phyloP scores from a whole-genome alignment of 148 eudicot species.

The Cornus florida region DNA sequence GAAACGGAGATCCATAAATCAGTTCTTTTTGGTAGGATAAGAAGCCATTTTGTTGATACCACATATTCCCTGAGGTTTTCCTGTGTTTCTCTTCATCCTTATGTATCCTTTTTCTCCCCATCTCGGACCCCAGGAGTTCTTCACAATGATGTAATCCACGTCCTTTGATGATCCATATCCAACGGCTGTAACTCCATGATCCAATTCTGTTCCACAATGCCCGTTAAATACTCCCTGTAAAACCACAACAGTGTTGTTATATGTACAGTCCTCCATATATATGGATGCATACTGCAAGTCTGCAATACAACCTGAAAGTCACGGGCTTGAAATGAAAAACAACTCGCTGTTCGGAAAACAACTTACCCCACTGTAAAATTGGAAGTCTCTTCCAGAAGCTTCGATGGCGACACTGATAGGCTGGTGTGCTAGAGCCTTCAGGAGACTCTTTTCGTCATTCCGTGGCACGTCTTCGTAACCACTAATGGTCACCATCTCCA shows the following conservation, averaged over 20 bases:
- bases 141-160: conserved; percentile 51
- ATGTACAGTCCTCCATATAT: background rate
- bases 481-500: conserved; percentile 45
- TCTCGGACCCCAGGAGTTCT: conserved; percentile 69
- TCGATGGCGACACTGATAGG: conserved; percentile 55
- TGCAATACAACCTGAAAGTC: background rate
- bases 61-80: conserved; percentile 64
- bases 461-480: conserved; percentile 59
- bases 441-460: conserved; percentile 43
- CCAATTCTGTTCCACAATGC: conserved; percentile 37
- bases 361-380: conserved; percentile 57
- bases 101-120: conserved; percentile 21
- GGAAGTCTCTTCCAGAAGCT: conserved; percentile 54
- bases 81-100: conserved; percentile 23
- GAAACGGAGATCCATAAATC: background rate
- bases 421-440: conserved; percentile 61
- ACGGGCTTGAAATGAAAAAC: background rate
- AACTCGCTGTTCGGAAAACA: background rate
- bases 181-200: conserved; percentile 57
- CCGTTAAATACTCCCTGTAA: conserved; percentile 62
- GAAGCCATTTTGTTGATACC: conserved; percentile 81
- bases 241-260: background rate
- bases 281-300: background rate
- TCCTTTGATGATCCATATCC: conserved; percentile 53
- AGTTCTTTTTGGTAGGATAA: conserved; percentile 64